Base-by-base conservation (phyloP, 2,329 filamentous ascomycete genomes). In the Blastomyces silverae region DNA sequence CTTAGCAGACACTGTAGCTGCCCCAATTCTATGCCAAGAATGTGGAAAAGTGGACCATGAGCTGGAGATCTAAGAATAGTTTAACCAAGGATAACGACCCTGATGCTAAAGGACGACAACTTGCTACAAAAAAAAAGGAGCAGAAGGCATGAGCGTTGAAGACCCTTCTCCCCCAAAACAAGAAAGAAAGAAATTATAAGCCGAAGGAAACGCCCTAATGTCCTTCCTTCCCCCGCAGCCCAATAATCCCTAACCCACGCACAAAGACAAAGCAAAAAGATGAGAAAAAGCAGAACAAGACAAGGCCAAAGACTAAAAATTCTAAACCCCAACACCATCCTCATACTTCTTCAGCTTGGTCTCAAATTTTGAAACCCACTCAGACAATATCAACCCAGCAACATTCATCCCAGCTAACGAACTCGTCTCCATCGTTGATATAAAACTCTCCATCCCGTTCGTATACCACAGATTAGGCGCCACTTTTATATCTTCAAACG, bases 401-500 rank as follows among this genome's bases (percentile, higher is more conserved):
- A 84, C 80, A 66, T 87, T 87, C 73, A 76, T 81, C 5, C 94
- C 94, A 86, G 94, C 94, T 69, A 97, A 77, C 0, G 91, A 89
- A 74, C 88, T 96, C 7, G 94, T 97, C 81, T 99, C 94, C 94
- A 99, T 97, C 0, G 92, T 96, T 11, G 89, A 94, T 70, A 97
- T 95, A 74, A 99, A 97, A 70, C 89, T 89, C 78, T 97, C 93
- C 55, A 97, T 95, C 0, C 83, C 84, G 62, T 81, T 80, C 5
- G 85, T 87, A 70, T 88, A 87, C 83, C 83, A 81, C 15, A 81
- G 52, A 60, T 73, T 69, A 2, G 73, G 72, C 6, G 75, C 87
- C 2, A 97, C 74, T 67, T 87, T 80, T 2, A 88, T 85, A 66
- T 94, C 89, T 70, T 97, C 91, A 75, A 97, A 99, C 0, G 89